Evolutionary conservation across 352 stramenopile species (phyloP), one percentile per base, ranked within the genome.

Genomic region (Pythium volutum): DNA sequence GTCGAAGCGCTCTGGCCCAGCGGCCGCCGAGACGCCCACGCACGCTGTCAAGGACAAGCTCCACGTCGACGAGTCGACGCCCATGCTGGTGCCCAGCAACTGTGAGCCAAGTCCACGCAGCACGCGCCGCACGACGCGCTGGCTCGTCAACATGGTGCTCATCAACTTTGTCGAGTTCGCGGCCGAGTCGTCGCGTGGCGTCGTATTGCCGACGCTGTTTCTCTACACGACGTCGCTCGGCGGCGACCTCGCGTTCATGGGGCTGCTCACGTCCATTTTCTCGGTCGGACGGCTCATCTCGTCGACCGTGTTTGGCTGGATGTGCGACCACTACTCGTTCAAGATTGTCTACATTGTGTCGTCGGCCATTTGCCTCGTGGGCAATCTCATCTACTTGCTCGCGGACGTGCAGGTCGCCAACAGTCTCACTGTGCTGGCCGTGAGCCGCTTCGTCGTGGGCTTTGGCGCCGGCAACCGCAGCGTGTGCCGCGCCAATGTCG

Each of bases 131-230:
- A 49, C 42, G 9, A 49, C 42, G 42, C 42, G 73, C 55, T 92
- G 82, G 82, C 81, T 84, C 55, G 64, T 87, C 52, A 84, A 90
- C 64, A 92, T 92, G 78, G 65, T 68, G 34, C 71, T 92, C 23
- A 77, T 92, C 76, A 90, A 92, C 70, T 86, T 92, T 59, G 77
- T 92, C 59, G 82, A 92, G 60, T 90, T 92, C 62, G 59, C 82
- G 26, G 82, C 80, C 27, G 82, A 92, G 56, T 88, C 79, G 5
- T 89, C 82, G 25, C 76, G 82, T n/a, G 82, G 82, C 45, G 69
- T 92, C 20, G 81, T 90, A 62, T 67, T 92, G 54, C 71, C 82
- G 47, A 90, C 82, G 45, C 81, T 91, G 46, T 91, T 88, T 67
- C 78, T 91, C 18, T 91, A 91, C 74, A 87, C 66, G 60, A 87